Conservation (phyloP, 345 rosid species). For the Eucalyptus regnans region DNA sequence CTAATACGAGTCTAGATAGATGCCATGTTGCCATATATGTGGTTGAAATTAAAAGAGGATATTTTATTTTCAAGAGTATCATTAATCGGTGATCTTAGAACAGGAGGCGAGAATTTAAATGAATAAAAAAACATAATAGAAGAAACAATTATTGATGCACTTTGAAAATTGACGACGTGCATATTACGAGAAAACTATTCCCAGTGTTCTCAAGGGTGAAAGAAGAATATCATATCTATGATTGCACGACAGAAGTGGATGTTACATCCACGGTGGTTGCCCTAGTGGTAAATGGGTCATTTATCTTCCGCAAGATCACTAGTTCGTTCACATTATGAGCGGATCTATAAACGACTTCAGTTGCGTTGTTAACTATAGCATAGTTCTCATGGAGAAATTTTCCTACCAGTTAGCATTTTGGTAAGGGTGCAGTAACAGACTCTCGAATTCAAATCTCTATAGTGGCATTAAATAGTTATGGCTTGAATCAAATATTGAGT, state of each 20-base stretch:
- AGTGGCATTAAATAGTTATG: not conserved
- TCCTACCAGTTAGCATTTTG: not conserved
- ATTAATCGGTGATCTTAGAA: not conserved
- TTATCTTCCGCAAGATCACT: not conserved
- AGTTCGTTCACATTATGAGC: not conserved
- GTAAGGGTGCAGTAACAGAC: not conserved
- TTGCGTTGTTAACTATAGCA: not conserved
- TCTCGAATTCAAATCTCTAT: not conserved
- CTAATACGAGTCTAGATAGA: not conserved
- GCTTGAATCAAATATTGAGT: not conserved
- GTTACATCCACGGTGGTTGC: not conserved
- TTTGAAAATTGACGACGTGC: not conserved
- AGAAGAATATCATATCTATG: not conserved
- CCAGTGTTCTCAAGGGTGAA: not conserved
- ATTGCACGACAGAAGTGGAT: not conserved
- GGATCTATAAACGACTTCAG: not conserved
- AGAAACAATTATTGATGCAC: not conserved
- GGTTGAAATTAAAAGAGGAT: not conserved
- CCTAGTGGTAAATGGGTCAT: not conserved
- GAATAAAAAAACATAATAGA: not conserved
- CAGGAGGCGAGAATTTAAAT: not conserved
- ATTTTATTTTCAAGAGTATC: not conserved
- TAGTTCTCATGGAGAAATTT: not conserved
- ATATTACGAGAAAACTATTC: not conserved
- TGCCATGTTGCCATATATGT: not conserved